Evolutionary conservation across 345 rosid species (phyloP).

Genomic region (Melaleuca alternifolia): DNA sequence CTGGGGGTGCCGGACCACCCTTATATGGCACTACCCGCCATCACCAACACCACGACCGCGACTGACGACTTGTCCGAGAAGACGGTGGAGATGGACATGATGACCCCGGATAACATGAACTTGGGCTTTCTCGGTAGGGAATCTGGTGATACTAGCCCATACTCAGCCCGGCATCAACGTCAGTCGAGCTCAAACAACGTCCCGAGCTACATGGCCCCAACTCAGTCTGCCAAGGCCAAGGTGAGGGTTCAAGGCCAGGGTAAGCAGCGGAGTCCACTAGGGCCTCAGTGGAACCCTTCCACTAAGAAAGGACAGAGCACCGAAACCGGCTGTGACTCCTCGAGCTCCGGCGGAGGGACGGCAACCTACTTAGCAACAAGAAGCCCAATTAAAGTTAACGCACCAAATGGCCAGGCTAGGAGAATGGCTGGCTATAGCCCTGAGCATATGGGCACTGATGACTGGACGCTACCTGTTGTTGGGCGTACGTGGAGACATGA

Average conservation of each 20-base stretch:
- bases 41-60: constrained; percentile 29
- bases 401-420: constrained; percentile 11
- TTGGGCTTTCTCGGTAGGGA: constrained; percentile 14
- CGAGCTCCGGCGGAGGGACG: constrained; percentile 55
- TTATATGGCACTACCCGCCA: constrained; percentile 38
- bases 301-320: constrained; percentile 31
- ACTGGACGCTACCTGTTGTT: constrained; percentile 32
- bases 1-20: constrained; percentile 31
- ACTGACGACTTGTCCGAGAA: constrained; percentile 72
- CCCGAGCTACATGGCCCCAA: constrained; percentile 89
- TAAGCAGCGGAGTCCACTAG: constrained; percentile 26
- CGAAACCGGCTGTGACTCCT: constrained; percentile 55
- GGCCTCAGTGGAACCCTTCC: constrained; percentile 72
- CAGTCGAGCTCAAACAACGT: constrained; percentile 18
- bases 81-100: constrained; percentile 67
- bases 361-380: constrained; percentile 28
- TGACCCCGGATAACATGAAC: constrained; percentile 18
- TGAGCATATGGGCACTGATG: constrained; percentile 23
- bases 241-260: constrained; percentile 29
- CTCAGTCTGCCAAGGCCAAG: constrained; percentile 89
- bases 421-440: constrained; percentile 25
- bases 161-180: constrained; percentile 23
- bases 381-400: constrained; percentile 46
- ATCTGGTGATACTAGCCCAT: constrained; percentile 15
- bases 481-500: constrained; percentile 48